Evolutionary conservation across 345 rosid species (phyloP).

Genomic region (Anacardium occidentale): DNA sequence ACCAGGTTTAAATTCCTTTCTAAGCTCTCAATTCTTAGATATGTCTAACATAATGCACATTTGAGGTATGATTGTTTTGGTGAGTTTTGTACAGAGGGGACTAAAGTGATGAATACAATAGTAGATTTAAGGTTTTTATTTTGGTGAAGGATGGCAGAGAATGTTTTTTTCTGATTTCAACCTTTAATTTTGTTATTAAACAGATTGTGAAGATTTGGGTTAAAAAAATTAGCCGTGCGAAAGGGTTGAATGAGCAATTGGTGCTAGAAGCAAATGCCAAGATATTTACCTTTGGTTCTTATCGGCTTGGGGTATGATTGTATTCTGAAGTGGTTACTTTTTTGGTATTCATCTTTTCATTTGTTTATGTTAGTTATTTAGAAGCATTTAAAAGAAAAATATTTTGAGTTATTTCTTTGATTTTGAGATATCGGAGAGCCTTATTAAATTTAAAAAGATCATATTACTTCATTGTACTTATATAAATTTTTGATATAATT

Average conservation of each 20-base stretch:
- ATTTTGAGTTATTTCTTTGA: not conserved
- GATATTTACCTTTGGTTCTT: constrained; percentile 97
- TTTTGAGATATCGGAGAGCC: too few species aligned
- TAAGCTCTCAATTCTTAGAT: not conserved
- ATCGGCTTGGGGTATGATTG: constrained; percentile 88
- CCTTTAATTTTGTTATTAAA: constrained; percentile 26
- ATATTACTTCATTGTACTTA: too few species aligned
- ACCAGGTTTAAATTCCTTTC: constrained; percentile 68
- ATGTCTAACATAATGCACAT: not conserved
- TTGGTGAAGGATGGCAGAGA: not conserved
- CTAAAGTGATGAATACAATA: too few species aligned
- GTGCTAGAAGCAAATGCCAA: constrained; percentile 96
- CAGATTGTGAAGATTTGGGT: constrained; percentile 96
- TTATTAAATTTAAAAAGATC: too few species aligned
- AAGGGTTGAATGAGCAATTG: constrained; percentile 85
- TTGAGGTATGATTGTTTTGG: not conserved
- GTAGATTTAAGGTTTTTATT: too few species aligned
- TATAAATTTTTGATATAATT: too few species aligned
- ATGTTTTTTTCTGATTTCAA: constrained; percentile 4
- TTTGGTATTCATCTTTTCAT: constrained; percentile 11
- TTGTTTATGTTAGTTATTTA: not conserved
- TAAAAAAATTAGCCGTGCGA: constrained; percentile 70
- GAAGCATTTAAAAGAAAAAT: not conserved
- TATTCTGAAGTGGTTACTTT: constrained; percentile 6
- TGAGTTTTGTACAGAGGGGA: not conserved